phyloP scores from a whole-genome alignment of 495 filamentous ascomycete genomes.

The Parathielavia appendiculata region DNA sequence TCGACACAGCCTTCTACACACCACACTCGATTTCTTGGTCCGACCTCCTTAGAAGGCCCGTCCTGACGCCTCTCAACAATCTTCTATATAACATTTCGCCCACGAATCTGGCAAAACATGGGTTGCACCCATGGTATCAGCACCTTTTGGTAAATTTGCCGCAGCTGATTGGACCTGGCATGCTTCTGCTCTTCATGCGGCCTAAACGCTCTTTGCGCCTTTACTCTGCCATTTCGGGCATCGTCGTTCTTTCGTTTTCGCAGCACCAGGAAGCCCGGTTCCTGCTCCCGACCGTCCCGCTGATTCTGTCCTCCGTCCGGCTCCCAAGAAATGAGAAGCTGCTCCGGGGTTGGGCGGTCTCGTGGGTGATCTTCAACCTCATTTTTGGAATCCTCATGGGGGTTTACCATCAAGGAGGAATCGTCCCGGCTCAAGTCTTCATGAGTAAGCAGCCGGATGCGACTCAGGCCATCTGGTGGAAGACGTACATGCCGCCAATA shows the following conservation, averaged over 20 bases:
- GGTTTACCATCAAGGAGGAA: constrained; percentile 87
- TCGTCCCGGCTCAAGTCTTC: constrained; percentile 74
- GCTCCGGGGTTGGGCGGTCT: constrained; percentile 52
- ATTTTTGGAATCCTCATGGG: constrained; percentile 80
- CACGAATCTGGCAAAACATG: constrained; percentile 80
- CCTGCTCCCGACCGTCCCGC: constrained; percentile 77
- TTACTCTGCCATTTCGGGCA: constrained; percentile 76
- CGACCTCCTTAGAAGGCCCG: constrained; percentile 52
- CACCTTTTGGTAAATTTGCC: constrained; percentile 82
- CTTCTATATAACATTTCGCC: constrained; percentile 75
- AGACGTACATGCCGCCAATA: constrained; percentile 88
- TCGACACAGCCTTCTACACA: constrained; percentile 81
- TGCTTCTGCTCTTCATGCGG: constrained; percentile 59
- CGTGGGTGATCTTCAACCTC: constrained; percentile 82
- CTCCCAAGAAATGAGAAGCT: constrained; percentile 54
- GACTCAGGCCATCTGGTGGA: constrained; percentile 89
- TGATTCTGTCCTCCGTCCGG: constrained; percentile 78
- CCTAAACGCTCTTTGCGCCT: constrained; percentile 55
- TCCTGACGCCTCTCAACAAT: constrained; percentile 89
- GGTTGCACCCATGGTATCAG: constrained; percentile 86
- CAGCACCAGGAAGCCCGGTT: constrained; percentile 96
- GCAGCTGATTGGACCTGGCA: constrained; percentile 84
- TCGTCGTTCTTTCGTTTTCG: constrained; percentile 72
- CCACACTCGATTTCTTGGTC: constrained; percentile 52
- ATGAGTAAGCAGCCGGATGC: constrained; percentile 54